Conservation (phyloP, 208 protist species). For the Zelonia costaricensis region DNA sequence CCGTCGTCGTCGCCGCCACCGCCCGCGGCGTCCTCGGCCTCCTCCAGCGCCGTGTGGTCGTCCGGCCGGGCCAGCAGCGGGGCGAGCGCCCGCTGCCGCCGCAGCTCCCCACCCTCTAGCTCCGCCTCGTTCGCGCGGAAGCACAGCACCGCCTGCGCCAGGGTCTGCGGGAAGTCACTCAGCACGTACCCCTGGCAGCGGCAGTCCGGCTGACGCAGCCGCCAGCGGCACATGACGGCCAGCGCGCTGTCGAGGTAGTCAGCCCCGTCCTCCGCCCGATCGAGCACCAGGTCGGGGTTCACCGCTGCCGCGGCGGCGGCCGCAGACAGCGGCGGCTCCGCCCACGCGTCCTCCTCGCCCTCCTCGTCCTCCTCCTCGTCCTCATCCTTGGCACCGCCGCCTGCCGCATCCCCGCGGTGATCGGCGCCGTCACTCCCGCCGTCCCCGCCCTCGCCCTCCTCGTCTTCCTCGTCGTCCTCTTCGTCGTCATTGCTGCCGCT, state of each 20-base stretch:
- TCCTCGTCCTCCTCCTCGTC: constrained; percentile 28
- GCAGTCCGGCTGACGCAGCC: constrained; percentile 80
- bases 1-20: constrained; percentile 8
- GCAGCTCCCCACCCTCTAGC: constrained; percentile 28
- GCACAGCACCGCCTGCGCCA: constrained; percentile 81
- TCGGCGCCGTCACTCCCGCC: neutral
- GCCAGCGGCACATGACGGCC: constrained; percentile 84
- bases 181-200: constrained; percentile 92
- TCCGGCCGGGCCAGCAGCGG: constrained; percentile 17
- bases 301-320: neutral
- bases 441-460: constrained; percentile 11
- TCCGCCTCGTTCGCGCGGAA: constrained; percentile 56
- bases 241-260: constrained; percentile 76
- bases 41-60: constrained; percentile 6
- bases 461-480: constrained; percentile 20
- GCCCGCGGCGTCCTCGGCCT: neutral
- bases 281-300: neutral
- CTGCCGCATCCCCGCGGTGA: neutral
- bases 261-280: constrained; percentile 16
- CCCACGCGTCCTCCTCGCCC: constrained; percentile 3
- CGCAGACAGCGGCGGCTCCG: neutral
- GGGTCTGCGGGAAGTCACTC: constrained; percentile 79
- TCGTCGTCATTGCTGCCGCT: neutral
- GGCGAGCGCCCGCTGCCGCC: constrained; percentile 22
- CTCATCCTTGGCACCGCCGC: constrained; percentile 6